Base-by-base conservation (phyloP, 176 grass and related monocot species). In the Phyllostachys edulis region DNA sequence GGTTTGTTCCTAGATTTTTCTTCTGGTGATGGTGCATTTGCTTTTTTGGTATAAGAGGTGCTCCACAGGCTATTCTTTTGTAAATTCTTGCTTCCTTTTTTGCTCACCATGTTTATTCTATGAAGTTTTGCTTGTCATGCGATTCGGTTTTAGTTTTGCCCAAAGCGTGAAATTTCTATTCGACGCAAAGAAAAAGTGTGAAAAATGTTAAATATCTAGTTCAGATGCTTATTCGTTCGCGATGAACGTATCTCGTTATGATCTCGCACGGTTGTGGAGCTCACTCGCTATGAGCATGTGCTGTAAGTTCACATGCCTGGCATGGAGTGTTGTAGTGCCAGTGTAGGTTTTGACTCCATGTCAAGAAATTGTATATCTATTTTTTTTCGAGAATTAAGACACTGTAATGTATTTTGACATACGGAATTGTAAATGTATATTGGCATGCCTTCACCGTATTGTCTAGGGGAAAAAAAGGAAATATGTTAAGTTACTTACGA, bases 41-140 rank as follows among this genome's bases (percentile, higher is more conserved):
- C 85, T 72, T 68, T 91, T 91, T 80, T 69, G 77, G 63, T 82
- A 71, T 83, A 74, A 87, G 29, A 90, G 24, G 24, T 90, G 88
- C 84, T 74, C 67, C 65, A 37, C 13, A 59, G 79, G 84, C n/a
- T 90, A 90, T 90, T 87, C 84, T 90, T 90, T 90, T 90, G 88
- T 90, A 90, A 79, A 83, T 78, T 42, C 79, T 36, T 5, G 23
- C 59, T 24, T 50, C 12, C 67, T 23, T 68, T 73, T 50, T 40
- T 67, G 36, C 18, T 60, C 29, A 24, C 15, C 49, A 24, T 20
- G 26, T 20, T 38, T 56, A 38, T 32, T 64, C n/a, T 78, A 73
- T 88, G 80, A 71, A 63, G 76, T 72, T 85, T 85, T 68, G 66
- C 56, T 71, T 83, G 73, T 80, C 13, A 52, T 66, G 57, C 39